phyloP scores from a whole-genome alignment of 2,329 filamentous ascomycete species.

The Penicillium aurantiogriseum region DNA sequence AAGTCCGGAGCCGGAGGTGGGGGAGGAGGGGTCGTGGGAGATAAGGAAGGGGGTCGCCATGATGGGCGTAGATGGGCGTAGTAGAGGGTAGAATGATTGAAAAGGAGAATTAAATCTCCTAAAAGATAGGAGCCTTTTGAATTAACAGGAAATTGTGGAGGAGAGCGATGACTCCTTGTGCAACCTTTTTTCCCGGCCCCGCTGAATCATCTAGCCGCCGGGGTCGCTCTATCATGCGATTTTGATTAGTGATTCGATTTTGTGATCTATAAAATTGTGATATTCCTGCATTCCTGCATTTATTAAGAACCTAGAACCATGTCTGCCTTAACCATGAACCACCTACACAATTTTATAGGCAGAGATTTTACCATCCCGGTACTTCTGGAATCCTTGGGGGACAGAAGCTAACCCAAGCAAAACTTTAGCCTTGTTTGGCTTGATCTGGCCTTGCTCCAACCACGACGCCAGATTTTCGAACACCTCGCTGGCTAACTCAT shows the following conservation, averaged over 20 bases:
- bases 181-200: conserved; percentile 12
- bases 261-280: not conserved
- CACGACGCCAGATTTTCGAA: conserved; percentile 37
- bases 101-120: conserved; percentile 19
- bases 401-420: conserved; percentile 34
- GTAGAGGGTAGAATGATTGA: not conserved
- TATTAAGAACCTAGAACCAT: not conserved
- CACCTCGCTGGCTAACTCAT: conserved; percentile 12
- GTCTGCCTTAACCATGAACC: not conserved
- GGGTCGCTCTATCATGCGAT: not conserved
- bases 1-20: conserved; percentile 53
- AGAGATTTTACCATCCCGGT: conserved; percentile 42
- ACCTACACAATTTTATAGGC: conserved; percentile 43
- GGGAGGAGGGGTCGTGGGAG: conserved; percentile 42
- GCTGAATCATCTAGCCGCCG: conserved; percentile 20
- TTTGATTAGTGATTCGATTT: not conserved
- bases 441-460: conserved; percentile 31
- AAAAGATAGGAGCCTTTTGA: conserved; percentile 1
- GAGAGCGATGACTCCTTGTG: conserved; percentile 20
- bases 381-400: conserved; percentile 37
- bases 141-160: not conserved
- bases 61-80: no score
- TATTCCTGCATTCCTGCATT: not conserved
- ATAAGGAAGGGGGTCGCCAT: conserved; percentile 47
- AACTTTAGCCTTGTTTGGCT: conserved; percentile 28